Evolutionary conservation across 208 protist genomes (phyloP).

Genomic region (Leishmania major): DNA sequence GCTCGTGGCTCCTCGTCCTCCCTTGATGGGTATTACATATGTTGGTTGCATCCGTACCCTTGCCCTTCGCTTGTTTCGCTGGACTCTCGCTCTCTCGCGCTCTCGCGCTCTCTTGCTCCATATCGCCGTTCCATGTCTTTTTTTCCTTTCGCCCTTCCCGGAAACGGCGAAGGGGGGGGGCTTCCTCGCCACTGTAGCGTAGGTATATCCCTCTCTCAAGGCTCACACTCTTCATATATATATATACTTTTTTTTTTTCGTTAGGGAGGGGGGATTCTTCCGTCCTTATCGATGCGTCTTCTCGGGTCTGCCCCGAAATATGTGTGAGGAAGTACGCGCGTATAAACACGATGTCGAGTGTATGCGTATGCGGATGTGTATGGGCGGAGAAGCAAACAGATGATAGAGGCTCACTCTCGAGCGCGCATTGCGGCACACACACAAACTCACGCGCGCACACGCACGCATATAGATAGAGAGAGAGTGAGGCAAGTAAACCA

Average conservation of each 20-base stretch:
- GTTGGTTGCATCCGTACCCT: background rate
- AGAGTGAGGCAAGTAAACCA: background rate
- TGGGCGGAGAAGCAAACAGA: background rate
- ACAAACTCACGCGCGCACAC: background rate
- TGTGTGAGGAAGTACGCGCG: background rate
- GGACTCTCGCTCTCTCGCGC: background rate
- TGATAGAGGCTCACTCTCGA: background rate
- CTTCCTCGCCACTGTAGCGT: background rate
- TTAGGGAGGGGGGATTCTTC: too few species aligned
- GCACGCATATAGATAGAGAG: background rate
- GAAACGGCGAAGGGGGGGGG: background rate
- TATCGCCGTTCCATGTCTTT: background rate
- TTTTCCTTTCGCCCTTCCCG: background rate
- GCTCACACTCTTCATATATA: background rate
- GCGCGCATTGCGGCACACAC: background rate
- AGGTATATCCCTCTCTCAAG: background rate
- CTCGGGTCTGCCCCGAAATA: background rate
- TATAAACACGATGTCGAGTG: background rate
- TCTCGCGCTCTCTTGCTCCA: background rate
- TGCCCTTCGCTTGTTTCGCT: background rate
- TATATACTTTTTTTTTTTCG: background rate
- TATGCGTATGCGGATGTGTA: background rate
- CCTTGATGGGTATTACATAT: background rate
- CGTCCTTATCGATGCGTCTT: background rate
- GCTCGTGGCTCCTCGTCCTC: background rate